Base-by-base conservation (phyloP, 345 rosid species). In the Bruguiera sexangula region DNA sequence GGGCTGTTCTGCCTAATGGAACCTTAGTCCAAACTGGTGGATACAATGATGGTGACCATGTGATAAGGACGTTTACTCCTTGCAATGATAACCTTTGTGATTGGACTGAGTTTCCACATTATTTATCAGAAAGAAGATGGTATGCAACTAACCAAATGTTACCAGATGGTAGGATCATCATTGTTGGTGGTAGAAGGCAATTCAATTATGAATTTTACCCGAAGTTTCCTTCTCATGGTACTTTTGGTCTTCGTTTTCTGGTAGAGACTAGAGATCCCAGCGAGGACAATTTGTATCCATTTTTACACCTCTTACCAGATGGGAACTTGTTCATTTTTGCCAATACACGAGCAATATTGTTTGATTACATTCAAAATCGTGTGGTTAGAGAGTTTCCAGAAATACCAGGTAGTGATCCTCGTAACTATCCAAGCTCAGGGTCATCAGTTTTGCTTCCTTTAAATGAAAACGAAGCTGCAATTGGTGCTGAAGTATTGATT, bases 221-320 rank as follows among this genome's bases (percentile, higher is more conserved):
- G 2, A 62, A 53, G 0, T 43, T 29, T 1, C 50, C 63, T 0
- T 57, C 60, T n/a, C 48, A 62, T 1, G 56, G 50, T 24, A 55
- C 63, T 36, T 65, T 74, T 37, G 30, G 57, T 71, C 76, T 93
- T 16, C 64, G 62, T 20, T 84, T 93, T 50, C 75, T 93, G 22
- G 15, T 63, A 20, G 85, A 87, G 36, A 91, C 97, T 0, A 65
- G 64, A 10, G 94, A 91, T 66, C 59, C 39, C 7, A 51, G 20
- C 1, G 98, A 93, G 82, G 85, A 93, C 81, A 91, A 93, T 63
- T 74, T 93, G 52, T 93, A 93, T 71, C 98, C 98, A 9, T 93
- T 89, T 70, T 6, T 93, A 36, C 94, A 93, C 61, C 89, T 93
- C 56, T 60, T 93, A 65, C 98, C 98, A 0, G 90, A 91, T 63